These are phyloP conservation scores for Simplicillium aogashimaense DNA, from an alignment of 2,329 filamentous ascomycete species.

Conservation along the genomic window DNA sequence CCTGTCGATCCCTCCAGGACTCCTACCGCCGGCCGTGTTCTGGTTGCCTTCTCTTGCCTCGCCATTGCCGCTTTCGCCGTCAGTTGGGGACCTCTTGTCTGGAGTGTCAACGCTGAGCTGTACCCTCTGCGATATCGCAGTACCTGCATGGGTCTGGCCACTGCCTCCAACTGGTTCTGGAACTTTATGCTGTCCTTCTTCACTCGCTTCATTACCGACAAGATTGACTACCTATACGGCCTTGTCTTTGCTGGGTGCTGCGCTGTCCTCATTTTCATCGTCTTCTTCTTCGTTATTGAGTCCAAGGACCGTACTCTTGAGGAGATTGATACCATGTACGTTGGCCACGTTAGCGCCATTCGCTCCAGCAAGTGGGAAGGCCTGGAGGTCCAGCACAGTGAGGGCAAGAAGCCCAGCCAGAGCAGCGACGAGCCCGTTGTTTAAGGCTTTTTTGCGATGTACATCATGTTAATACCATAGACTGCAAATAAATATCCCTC, in stretches of 20 bases:
- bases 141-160: conserved; percentile 44
- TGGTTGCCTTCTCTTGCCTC: conserved; percentile 60
- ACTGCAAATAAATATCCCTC: no score
- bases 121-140: conserved; percentile 49
- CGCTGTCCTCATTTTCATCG: conserved; percentile 49
- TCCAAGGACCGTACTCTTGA: conserved; percentile 62
- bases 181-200: conserved; percentile 50
- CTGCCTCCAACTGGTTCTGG: conserved; percentile 53
- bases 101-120: conserved; percentile 55
- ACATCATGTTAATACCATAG: no score
- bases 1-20: conserved; percentile 29
- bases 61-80: conserved; percentile 59
- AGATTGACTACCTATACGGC: conserved; percentile 61
- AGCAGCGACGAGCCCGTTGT: no score
- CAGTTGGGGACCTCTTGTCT: conserved; percentile 62
- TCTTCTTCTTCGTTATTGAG: conserved; percentile 70
- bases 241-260: conserved; percentile 63
- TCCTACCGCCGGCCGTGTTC: conserved; percentile 41
- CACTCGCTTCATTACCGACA: conserved; percentile 63
- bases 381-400: no score
- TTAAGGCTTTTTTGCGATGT: no score
- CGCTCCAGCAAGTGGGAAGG: conserved; percentile 27
- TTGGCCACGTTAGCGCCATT: conserved; percentile 37
- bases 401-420: no score
- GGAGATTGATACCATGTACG: conserved; percentile 72